Conservation (phyloP, 1,139 yeast species). For the Magnusiomyces magnusii region DNA sequence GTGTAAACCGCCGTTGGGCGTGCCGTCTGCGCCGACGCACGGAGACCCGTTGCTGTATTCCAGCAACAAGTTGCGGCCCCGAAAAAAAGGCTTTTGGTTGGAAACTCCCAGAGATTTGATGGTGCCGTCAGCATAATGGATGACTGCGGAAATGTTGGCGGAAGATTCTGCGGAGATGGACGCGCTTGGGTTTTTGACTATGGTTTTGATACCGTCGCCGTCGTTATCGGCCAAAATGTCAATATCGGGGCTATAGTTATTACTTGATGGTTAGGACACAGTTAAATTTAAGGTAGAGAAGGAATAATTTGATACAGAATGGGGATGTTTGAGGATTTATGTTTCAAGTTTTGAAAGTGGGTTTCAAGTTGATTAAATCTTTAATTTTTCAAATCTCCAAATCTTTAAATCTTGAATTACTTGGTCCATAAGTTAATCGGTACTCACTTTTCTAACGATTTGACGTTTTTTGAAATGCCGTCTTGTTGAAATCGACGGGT, state of each 20-base stretch:
- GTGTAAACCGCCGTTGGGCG: conserved; percentile 41
- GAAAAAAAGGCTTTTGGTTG: conserved; percentile 46
- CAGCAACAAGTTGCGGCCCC: conserved; percentile 65
- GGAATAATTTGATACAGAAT: background rate
- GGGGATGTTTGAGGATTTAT: background rate
- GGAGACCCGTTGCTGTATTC: conserved; percentile 66
- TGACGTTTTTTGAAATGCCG: background rate
- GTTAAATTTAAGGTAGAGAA: background rate
- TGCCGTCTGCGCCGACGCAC: conserved; percentile 42
- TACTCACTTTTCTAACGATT: background rate
- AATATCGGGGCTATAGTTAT: background rate
- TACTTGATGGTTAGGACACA: background rate
- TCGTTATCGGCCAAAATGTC: background rate
- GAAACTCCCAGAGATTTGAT: conserved; percentile 59
- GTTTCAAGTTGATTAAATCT: too few species aligned
- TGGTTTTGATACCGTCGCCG: background rate
- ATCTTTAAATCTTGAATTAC: too few species aligned
- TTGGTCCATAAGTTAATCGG: background rate
- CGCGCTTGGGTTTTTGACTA: background rate
- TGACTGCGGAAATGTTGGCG: conserved; percentile 55
- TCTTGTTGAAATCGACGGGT: conserved; percentile 26
- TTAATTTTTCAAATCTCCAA: too few species aligned
- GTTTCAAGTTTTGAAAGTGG: too few species aligned
- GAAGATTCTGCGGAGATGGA: background rate
- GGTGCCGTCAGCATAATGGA: conserved; percentile 44